phyloP scores from a whole-genome alignment of 2,329 filamentous ascomycete genomes.

The Arthrobotrys pseudoclavata region DNA sequence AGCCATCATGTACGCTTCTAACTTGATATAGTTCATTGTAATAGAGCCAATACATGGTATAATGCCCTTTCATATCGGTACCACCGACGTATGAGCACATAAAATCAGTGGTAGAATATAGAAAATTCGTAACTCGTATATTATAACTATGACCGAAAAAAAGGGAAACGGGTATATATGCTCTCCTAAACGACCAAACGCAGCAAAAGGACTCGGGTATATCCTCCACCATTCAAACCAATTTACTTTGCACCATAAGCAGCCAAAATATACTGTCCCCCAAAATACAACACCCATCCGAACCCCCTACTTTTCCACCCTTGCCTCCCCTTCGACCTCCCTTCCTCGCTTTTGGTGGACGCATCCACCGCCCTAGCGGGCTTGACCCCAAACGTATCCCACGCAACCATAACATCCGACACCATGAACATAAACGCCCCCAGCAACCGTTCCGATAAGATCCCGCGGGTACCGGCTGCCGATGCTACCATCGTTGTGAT shows the following conservation, averaged over 20 bases:
- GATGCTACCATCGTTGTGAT: conserved; percentile 58
- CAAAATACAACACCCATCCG: conserved; percentile 57
- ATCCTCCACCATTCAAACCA: background rate
- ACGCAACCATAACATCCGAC: conserved; percentile 54
- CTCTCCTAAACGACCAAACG: background rate
- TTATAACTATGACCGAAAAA: background rate
- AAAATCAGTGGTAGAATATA: background rate
- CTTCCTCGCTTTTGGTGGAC: background rate
- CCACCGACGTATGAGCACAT: background rate
- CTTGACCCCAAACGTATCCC: conserved; percentile 56
- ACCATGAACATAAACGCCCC: conserved; percentile 58
- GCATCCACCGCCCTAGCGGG: background rate
- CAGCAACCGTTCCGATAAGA: conserved; percentile 22
- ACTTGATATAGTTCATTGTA: conserved; percentile 4
- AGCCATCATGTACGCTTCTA: conserved; percentile 11
- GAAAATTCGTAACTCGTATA: conserved; percentile 20
- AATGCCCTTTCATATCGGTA: background rate
- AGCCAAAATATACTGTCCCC: conserved; percentile 52
- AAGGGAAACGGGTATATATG: conserved; percentile 20
- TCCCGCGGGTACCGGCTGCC: conserved; percentile 39
- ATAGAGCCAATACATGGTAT: conserved; percentile 19
- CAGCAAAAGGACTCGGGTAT: background rate
- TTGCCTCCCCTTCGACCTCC: conserved; percentile 10
- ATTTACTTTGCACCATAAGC: conserved; percentile 34
- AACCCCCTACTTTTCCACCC: conserved; percentile 54